phyloP scores from a whole-genome alignment of 2,329 filamentous ascomycete species.

The Stagonosporopsis rhizophila region DNA sequence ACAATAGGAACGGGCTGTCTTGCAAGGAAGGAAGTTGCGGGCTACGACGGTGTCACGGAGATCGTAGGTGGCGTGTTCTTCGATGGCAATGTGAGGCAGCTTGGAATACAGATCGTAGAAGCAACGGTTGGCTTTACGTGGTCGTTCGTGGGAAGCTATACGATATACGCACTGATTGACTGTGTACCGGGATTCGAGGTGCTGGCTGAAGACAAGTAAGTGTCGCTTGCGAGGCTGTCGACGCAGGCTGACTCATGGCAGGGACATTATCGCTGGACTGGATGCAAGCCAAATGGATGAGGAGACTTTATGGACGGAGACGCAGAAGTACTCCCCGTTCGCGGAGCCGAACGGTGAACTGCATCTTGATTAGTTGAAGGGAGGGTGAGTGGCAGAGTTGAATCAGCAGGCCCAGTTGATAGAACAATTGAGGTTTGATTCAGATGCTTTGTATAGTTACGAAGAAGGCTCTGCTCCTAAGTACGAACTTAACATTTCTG shows the following conservation, averaged over 20 bases:
- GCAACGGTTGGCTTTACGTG: conserved; percentile 60
- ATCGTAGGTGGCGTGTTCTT: conserved; percentile 61
- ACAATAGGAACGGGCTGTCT: conserved; percentile 61
- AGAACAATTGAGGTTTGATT: not conserved
- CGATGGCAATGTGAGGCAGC: conserved; percentile 59
- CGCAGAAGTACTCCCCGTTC: conserved; percentile 48
- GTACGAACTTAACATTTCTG: not conserved
- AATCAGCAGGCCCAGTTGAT: not conserved
- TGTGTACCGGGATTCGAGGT: conserved; percentile 62
- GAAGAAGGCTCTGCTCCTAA: not conserved
- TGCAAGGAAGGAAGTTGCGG: conserved; percentile 59
- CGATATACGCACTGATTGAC: conserved; percentile 60
- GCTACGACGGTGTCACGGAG: conserved; percentile 59
- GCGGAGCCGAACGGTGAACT: conserved; percentile 38
- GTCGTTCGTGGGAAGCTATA: conserved; percentile 59
- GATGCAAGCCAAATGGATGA: conserved; percentile 62
- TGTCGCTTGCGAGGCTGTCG: conserved; percentile 13
- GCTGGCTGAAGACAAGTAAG: conserved; percentile 60
- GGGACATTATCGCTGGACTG: conserved; percentile 57
- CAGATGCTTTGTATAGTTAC: not conserved
- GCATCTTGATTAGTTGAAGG: conserved; percentile 29
- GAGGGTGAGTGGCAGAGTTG: not conserved
- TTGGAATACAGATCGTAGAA: conserved; percentile 60
- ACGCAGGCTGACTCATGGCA: conserved; percentile 25
- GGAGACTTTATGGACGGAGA: conserved; percentile 49